Base-by-base conservation (phyloP, 2,329 filamentous ascomycete genomes). In the Fusarium graminum region DNA sequence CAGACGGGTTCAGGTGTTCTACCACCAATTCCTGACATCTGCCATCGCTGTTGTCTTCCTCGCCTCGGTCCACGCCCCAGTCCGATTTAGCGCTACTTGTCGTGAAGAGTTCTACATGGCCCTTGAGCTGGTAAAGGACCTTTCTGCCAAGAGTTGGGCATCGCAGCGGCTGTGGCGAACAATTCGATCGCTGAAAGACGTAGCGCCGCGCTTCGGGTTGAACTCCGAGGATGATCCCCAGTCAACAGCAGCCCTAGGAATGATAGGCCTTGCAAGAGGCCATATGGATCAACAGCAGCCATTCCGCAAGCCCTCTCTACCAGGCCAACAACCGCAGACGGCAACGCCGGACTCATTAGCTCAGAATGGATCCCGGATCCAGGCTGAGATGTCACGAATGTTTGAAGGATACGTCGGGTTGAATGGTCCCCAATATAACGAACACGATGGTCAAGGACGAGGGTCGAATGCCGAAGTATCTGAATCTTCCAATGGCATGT, bases 91-190 rank as follows among this genome's bases (percentile, higher is more conserved):
- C 69, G 80, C 84, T 11, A 77, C 83, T 25, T 92, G 90, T 65
- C 85, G 91, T 17, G 87, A 91, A 42, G 91, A 94, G 75, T 94
- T 94, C 73, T 92, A 93, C 79, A 88, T 91, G 83, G 90, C 89
- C 0, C 83, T 94, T 1, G 90, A 92, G 52, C 81, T 94, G 4
- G 86, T 94, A 38, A 89, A 91, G 63, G 89, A 90, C 53, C 83
- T 94, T 54, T 91, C 88, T 5, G 86, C 86, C 29, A 88, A 89
- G 71, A 91, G 88, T 26, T 92, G 86, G 79, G 88, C 93, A 3
- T 90, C 88, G 7, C 88, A 91, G 68, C 84, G 91, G 2, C 79
- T 94, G 2, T 94, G 91, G 91, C 85, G 86, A 64, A 92, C 89
- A 0, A 88, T 93, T 51, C 84, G 85, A 41, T 87, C 88, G 0